phyloP scores from a whole-genome alignment of 176 grass and related monocot genomes.

The Ampelocalamus luodianensis region DNA sequence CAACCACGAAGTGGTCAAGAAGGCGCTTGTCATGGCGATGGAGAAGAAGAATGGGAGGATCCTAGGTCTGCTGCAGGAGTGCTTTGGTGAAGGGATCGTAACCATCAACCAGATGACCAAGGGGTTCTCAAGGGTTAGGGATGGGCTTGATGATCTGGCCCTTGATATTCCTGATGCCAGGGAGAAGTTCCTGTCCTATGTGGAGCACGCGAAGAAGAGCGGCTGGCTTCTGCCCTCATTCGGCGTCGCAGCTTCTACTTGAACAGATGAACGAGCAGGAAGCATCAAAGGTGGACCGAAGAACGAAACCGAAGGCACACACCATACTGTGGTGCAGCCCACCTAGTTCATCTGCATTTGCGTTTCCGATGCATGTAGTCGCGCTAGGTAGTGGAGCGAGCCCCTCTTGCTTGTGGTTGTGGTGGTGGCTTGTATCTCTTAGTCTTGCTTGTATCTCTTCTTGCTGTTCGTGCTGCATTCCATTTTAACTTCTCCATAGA shows the following conservation, averaged over 20 bases:
- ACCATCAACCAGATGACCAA: conserved; percentile 96
- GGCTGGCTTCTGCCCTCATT: conserved; percentile 76
- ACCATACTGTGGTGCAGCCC: conserved; percentile 15
- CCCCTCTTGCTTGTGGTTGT: conserved; percentile 42
- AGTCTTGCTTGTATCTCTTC: too few relatives aligned
- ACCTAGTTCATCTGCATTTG: conserved; percentile 25
- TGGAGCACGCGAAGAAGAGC: conserved; percentile 61
- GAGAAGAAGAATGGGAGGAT: conserved; percentile 78
- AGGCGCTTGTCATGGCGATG: conserved; percentile 86
- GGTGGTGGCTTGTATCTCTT: conserved; percentile 58
- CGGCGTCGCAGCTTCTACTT: conserved; percentile 29
- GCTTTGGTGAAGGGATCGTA: conserved; percentile 89
- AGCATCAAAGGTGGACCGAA: conserved; percentile 30
- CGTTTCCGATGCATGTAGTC: conserved; percentile 33
- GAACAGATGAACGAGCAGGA: conserved; percentile 34
- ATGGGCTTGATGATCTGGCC: conserved; percentile 90
- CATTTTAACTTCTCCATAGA: conserved; percentile 56
- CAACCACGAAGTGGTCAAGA: conserved; percentile 97
- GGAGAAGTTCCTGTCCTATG: conserved; percentile 72
- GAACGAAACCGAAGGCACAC: conserved; percentile 29
- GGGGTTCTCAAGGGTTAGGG: conserved; percentile 84
- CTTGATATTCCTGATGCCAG: conserved; percentile 89
- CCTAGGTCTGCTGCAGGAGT: conserved; percentile 70
- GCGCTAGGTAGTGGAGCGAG: conserved; percentile 48
- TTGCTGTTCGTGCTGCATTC: conserved; percentile 44